Evolutionary conservation across 1,139 yeast species (phyloP).

Genomic region (Protomyces inouyei): DNA sequence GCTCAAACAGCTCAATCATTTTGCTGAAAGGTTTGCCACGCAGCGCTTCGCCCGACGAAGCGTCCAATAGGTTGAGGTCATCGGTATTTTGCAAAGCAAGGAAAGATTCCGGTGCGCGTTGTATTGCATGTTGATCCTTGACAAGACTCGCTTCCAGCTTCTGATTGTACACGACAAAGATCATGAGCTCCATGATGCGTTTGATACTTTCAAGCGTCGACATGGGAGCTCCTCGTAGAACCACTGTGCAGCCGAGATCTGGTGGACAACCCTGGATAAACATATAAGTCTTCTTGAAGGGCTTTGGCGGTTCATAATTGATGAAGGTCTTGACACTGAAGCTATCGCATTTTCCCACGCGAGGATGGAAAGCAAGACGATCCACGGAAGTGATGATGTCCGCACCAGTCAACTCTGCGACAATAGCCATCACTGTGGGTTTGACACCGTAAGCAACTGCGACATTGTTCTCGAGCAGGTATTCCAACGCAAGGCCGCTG

Average conservation of each 20-base stretch:
- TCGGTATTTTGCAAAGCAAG: slow-evolving; percentile 39
- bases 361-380: slow-evolving; percentile 54
- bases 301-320: slow-evolving; percentile 45
- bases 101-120: neutral
- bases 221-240: slow-evolving; percentile 66
- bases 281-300: slow-evolving; percentile 60
- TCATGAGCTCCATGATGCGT: slow-evolving; percentile 72
- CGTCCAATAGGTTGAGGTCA: neutral
- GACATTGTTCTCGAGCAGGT: slow-evolving; percentile 65
- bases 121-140: slow-evolving; percentile 62
- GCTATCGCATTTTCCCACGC: slow-evolving; percentile 64
- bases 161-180: slow-evolving; percentile 68
- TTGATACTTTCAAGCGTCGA: slow-evolving; percentile 62
- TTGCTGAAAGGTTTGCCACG: slow-evolving; percentile 31
- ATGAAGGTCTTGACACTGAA: slow-evolving; percentile 66
- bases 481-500: slow-evolving; percentile 72
- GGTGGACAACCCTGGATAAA: slow-evolving; percentile 72
- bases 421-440: slow-evolving; percentile 73
- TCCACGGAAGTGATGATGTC: slow-evolving; percentile 71
- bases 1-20: slow-evolving; percentile 30
- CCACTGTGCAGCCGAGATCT: slow-evolving; percentile 73
- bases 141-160: slow-evolving; percentile 76
- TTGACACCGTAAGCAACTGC: slow-evolving; percentile 74
- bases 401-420: slow-evolving; percentile 75
- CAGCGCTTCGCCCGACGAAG: neutral